Conservation (phyloP, 1,284 basidiomycete species). For the Ceratobasidium sp. region DNA sequence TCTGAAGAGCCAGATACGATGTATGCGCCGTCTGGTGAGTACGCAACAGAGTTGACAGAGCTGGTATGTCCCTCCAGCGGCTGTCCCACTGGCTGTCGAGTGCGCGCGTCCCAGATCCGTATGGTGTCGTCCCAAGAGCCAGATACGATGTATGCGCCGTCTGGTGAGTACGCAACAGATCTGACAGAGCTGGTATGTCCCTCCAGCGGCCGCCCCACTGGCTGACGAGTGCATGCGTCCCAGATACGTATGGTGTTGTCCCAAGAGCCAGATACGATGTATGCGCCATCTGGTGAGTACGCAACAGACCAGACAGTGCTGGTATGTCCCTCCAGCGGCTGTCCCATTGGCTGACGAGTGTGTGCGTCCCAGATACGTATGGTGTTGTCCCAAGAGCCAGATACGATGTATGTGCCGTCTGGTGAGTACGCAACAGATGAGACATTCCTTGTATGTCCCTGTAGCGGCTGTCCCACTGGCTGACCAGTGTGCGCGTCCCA, state of each 20-base stretch:
- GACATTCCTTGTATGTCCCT: background rate
- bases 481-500: slow-evolving; percentile 41
- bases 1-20: slow-evolving; percentile 39
- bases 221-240: slow-evolving; percentile 23
- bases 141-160: slow-evolving; percentile 28
- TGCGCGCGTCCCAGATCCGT: slow-evolving; percentile 36
- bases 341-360: background rate
- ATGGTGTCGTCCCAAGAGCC: slow-evolving; percentile 16
- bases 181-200: background rate
- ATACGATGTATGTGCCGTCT: too few relatives aligned
- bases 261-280: slow-evolving; percentile 34
- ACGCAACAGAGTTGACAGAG: slow-evolving; percentile 3
- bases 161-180: slow-evolving; percentile 33
- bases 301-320: background rate
- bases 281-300: slow-evolving; percentile 46
- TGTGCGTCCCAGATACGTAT: background rate
- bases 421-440: too few relatives aligned
- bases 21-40: slow-evolving; percentile 32
- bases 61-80: slow-evolving; percentile 36
- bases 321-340: background rate
- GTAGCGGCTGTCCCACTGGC: background rate
- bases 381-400: too few relatives aligned
- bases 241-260: slow-evolving; percentile 44
- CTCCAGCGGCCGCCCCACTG: background rate
- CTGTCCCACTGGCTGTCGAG: background rate